A percentile compares a stretch with the other conserved stretches of the same genome.
Conservation (phyloP, 2,329 filamentous ascomycete species). For the Blastomyces silverae region DNA sequence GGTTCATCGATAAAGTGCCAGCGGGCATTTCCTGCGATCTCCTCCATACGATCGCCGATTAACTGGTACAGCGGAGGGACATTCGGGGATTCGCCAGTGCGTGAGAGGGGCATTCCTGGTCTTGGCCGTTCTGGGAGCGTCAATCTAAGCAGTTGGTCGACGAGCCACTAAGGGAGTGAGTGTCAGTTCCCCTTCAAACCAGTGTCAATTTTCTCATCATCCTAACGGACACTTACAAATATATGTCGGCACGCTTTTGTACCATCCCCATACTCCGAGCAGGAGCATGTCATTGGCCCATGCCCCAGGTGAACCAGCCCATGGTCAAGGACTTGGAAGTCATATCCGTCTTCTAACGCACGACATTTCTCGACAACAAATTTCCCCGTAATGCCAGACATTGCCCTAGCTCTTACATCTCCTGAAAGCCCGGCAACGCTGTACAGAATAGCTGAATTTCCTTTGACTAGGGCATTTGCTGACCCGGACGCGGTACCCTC, state of each 20-base stretch:
- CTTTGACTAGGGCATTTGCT: slow-evolving; percentile 13
- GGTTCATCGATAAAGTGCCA: slow-evolving; percentile 33
- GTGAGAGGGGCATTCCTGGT: slow-evolving; percentile 28
- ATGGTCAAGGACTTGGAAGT: slow-evolving; percentile 35
- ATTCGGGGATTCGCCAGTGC: slow-evolving; percentile 30
- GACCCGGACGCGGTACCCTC: slow-evolving; percentile 5
- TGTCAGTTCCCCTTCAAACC: slow-evolving; percentile 12
- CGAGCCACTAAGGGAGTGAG: slow-evolving; percentile 34
- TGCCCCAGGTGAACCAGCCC: slow-evolving; percentile 31
- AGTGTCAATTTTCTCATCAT: background rate
- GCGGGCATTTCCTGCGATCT: slow-evolving; percentile 29
- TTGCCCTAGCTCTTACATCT: slow-evolving; percentile 15
- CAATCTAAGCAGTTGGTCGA: slow-evolving; percentile 37
- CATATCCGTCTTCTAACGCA: slow-evolving; percentile 29
- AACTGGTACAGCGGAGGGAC: slow-evolving; percentile 31
- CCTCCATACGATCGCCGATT: slow-evolving; percentile 30
- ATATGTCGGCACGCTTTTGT: slow-evolving; percentile 38
- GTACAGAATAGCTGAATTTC: slow-evolving; percentile 19
- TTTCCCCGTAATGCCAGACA: slow-evolving; percentile 20
- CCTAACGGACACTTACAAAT: slow-evolving; percentile 31
- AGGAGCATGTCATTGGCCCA: slow-evolving; percentile 33
- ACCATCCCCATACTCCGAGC: slow-evolving; percentile 29
- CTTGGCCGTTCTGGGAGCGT: slow-evolving; percentile 29
- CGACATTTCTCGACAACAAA: slow-evolving; percentile 27
- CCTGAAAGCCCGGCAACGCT: slow-evolving; percentile 17